A percentile compares a stretch with the other conserved stretches of the same genome.
Evolutionary conservation across 1,139 yeast genomes (phyloP).

Genomic region (Citeromyces hawaiiensis): DNA sequence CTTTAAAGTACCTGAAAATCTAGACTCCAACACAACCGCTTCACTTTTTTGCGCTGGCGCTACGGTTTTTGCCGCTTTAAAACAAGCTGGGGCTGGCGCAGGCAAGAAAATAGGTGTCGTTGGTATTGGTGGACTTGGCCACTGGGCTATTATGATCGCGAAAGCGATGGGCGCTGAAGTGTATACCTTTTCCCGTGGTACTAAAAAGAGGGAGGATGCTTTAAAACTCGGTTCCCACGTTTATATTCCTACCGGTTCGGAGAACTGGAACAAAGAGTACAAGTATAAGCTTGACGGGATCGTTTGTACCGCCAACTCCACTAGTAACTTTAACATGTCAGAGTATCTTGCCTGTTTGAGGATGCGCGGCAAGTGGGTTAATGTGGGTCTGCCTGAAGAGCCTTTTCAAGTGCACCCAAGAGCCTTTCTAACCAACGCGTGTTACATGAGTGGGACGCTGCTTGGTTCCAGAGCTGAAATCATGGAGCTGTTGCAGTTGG

Average conservation of each 20-base stretch:
- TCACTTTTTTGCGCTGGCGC: slow-evolving; percentile 42
- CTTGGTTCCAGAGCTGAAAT: slow-evolving; percentile 37
- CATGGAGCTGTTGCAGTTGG: slow-evolving; percentile 38
- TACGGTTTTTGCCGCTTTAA: slow-evolving; percentile 37
- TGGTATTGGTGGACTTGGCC: slow-evolving; percentile 30
- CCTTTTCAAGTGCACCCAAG: slow-evolving; percentile 20
- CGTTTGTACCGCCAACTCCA: slow-evolving; percentile 37
- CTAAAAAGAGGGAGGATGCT: slow-evolving; percentile 20
- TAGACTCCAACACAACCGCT: slow-evolving; percentile 28
- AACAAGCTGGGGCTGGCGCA: slow-evolving; percentile 22
- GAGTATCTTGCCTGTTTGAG: slow-evolving; percentile 21
- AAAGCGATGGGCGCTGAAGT: slow-evolving; percentile 23
- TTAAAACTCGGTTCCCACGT: slow-evolving; percentile 21
- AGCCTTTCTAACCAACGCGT: slow-evolving; percentile 21
- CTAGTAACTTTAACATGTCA: slow-evolving; percentile 23
- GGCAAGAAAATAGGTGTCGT: slow-evolving; percentile 22
- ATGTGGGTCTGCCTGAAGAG: slow-evolving; percentile 39
- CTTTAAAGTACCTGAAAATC: slow-evolving; percentile 32
- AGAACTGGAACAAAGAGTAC: slow-evolving; percentile 21
- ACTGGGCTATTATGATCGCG: slow-evolving; percentile 24
- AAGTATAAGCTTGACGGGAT: slow-evolving; percentile 27
- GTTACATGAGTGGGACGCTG: slow-evolving; percentile 26
- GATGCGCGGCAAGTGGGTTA: slow-evolving; percentile 33
- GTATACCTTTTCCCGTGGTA: slow-evolving; percentile 21
- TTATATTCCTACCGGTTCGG: slow-evolving; percentile 21